Evolutionary conservation across 352 stramenopile species (phyloP).

Genomic region (Phytophthora gonapodyides): DNA sequence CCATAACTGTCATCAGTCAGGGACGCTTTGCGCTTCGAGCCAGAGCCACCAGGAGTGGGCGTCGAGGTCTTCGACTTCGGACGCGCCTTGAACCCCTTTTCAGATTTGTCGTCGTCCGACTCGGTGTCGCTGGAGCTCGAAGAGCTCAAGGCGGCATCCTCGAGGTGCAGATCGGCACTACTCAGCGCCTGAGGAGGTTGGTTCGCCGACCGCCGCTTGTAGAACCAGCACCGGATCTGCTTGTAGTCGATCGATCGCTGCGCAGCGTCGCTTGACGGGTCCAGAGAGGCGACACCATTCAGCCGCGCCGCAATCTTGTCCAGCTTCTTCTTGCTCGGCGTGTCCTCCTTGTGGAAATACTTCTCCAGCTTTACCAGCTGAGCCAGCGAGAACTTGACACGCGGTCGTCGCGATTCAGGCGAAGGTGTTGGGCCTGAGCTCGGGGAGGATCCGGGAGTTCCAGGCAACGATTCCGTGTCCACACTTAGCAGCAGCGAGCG

Average conservation of each 20-base stretch:
- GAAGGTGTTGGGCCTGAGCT: constrained; percentile 71
- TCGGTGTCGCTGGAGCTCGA: constrained; percentile 72
- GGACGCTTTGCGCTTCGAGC: constrained; percentile 35
- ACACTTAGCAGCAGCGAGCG: constrained; percentile 53
- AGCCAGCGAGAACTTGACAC: constrained; percentile 79
- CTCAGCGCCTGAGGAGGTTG: constrained; percentile 73
- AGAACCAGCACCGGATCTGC: constrained; percentile 89
- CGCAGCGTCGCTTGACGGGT: constrained; percentile 56
- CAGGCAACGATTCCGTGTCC: constrained; percentile 60
- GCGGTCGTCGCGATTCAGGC: constrained; percentile 61
- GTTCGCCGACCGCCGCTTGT: constrained; percentile 83
- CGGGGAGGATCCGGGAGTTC: constrained; percentile 55
- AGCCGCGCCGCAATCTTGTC: constrained; percentile 78
- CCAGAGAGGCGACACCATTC: constrained; percentile 64
- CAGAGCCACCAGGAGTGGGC: constrained; percentile 13
- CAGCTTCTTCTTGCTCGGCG: constrained; percentile 76
- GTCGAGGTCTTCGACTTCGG: constrained; percentile 33
- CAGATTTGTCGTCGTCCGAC: constrained; percentile 60
- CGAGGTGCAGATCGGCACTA: constrained; percentile 55
- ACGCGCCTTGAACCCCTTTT: constrained; percentile 37
- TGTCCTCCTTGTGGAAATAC: constrained; percentile 85
- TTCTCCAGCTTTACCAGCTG: constrained; percentile 83
- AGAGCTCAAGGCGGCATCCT: constrained; percentile 39
- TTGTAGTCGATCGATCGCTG: constrained; percentile 85
- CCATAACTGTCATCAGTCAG: constrained; percentile 28